Percentiles rank a stretch among this genome's conserved stretches.
Conservation (phyloP, 2,329 filamentous ascomycete genomes). For the Penicillium sp. region DNA sequence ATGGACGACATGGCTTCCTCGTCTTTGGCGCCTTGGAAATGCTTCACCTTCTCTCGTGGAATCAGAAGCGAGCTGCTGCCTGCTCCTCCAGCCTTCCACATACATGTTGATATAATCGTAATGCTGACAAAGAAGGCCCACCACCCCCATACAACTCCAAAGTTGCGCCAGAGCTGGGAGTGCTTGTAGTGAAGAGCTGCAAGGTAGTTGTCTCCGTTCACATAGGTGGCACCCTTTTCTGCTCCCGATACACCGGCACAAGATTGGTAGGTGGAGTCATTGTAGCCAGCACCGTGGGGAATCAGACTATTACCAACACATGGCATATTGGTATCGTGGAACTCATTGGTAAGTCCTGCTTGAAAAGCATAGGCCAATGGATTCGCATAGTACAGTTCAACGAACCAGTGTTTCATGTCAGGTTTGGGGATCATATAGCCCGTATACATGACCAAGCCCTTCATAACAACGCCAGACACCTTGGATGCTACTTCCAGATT, state of each 20-base stretch:
- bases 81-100: conserved; percentile 57
- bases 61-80: conserved; percentile 58
- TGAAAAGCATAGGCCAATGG: conserved; percentile 42
- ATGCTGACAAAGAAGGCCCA: conserved; percentile 60
- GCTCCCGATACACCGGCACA: conserved; percentile 60
- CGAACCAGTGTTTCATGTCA: conserved; percentile 55
- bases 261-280: conserved; percentile 21
- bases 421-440: conserved; percentile 49
- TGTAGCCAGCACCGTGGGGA: conserved; percentile 34
- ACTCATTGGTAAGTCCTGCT: conserved; percentile 38
- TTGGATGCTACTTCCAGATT: conserved; percentile 63
- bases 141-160: conserved; percentile 63
- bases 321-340: conserved; percentile 36
- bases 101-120: conserved; percentile 58
- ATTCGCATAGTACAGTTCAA: conserved; percentile 46
- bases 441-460: conserved; percentile 39
- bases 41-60: conserved; percentile 61
- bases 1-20: conserved; percentile 22
- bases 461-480: conserved; percentile 41
- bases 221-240: conserved; percentile 46
- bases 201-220: conserved; percentile 61
- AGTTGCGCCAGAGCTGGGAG: conserved; percentile 58
- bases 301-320: conserved; percentile 38
- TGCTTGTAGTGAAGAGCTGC: conserved; percentile 54
- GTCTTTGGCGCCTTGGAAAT: conserved; percentile 38